Percentiles rank a stretch among this genome's conserved stretches.
Conservation (phyloP, 495 filamentous ascomycete genomes). For the Podospora pseudocomata region DNA sequence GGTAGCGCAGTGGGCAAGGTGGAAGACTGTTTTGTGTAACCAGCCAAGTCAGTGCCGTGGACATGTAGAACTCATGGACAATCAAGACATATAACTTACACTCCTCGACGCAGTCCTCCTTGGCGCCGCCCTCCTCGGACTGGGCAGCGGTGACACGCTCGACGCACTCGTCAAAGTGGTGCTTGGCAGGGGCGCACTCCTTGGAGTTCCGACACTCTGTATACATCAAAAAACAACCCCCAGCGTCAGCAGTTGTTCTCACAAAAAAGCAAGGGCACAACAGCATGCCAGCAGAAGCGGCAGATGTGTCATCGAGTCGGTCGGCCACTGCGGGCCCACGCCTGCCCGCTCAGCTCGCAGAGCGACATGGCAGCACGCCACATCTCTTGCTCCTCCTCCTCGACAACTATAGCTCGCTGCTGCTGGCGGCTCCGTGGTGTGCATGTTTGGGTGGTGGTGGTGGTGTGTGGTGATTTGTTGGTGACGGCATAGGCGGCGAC, state of each 20-base stretch:
- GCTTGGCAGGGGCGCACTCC: constrained; percentile 81
- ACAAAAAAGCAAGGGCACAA: neutral
- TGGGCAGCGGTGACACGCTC: constrained; percentile 80
- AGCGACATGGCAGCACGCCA: constrained; percentile 6
- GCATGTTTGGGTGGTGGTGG: neutral
- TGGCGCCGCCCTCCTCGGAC: constrained; percentile 53
- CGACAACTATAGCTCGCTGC: neutral
- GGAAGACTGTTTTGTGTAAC: constrained; percentile 70
- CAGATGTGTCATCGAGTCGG: constrained; percentile 8
- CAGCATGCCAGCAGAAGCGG: neutral
- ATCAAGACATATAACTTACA: constrained; percentile 59
- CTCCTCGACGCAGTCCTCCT: constrained; percentile 98
- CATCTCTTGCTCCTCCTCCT: neutral
- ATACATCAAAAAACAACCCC: constrained; percentile 17
- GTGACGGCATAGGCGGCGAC: neutral
- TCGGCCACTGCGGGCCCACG: constrained; percentile 3
- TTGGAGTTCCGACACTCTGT: constrained; percentile 84
- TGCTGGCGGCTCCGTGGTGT: neutral
- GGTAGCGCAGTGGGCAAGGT: constrained; percentile 89
- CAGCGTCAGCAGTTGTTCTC: constrained; percentile 26
- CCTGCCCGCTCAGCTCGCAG: constrained; percentile 1
- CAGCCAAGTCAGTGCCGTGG: neutral
- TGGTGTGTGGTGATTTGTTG: neutral
- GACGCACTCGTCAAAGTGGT: constrained; percentile 97
- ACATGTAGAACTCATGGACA: constrained; percentile 5